Percentiles rank a stretch among this genome's conserved stretches.
These are phyloP conservation scores for Teratosphaeria viscida DNA, from an alignment of 2,329 filamentous ascomycete genomes.

Conservation along the genomic window DNA sequence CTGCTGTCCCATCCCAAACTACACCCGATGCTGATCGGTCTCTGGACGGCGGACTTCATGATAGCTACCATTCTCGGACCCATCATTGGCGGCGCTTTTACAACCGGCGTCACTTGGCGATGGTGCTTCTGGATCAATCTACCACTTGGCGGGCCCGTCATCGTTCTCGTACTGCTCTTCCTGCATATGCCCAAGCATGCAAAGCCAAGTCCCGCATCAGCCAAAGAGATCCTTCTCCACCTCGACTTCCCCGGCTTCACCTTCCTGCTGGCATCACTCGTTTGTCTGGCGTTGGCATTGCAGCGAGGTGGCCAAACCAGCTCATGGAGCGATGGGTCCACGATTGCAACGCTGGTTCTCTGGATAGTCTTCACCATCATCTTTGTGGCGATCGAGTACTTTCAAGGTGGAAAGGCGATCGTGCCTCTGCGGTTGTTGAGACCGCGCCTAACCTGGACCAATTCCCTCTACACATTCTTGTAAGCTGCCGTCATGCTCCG, in stretches of 20 bases:
- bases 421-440: not conserved
- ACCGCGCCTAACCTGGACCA: not conserved
- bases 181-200: slow-evolving; percentile 22
- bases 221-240: not conserved
- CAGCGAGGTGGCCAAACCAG: slow-evolving; percentile 38
- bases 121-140: slow-evolving; percentile 33
- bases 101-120: slow-evolving; percentile 29
- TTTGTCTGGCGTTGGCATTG: slow-evolving; percentile 34
- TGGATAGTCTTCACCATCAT: not conserved
- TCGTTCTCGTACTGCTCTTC: slow-evolving; percentile 24
- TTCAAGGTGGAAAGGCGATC: not conserved
- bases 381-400: not conserved
- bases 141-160: slow-evolving; percentile 32
- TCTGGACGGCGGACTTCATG: slow-evolving; percentile 28
- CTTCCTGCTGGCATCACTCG: slow-evolving; percentile 8
- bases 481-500: not conserved
- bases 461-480: not conserved
- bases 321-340: slow-evolving; percentile 17
- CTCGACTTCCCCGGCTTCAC: not conserved
- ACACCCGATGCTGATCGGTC: slow-evolving; percentile 32
- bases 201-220: slow-evolving; percentile 32
- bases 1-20: slow-evolving; percentile 33
- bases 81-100: slow-evolving; percentile 33
- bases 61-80: slow-evolving; percentile 32
- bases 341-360: slow-evolving; percentile 9